These are phyloP conservation scores for Exobasidium rhododendri DNA, from an alignment of 1,284 basidiomycete genomes.

Conservation along the genomic window DNA sequence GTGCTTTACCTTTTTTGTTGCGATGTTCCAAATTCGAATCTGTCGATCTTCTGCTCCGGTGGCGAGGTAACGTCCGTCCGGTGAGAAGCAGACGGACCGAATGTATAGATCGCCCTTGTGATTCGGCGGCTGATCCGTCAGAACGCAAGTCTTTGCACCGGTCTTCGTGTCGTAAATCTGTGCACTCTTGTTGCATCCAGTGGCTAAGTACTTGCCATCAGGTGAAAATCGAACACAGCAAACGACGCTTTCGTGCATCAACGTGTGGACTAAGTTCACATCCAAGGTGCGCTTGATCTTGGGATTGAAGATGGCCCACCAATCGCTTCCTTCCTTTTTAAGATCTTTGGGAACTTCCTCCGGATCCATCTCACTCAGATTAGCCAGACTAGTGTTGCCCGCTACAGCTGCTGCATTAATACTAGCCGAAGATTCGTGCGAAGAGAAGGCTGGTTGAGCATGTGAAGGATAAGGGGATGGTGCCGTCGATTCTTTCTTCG, in stretches of 20 bases:
- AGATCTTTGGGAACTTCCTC: constrained; percentile 59
- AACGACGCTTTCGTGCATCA: constrained; percentile 86
- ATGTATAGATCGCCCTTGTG: constrained; percentile 52
- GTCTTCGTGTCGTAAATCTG: constrained; percentile 87
- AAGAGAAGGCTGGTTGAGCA: constrained; percentile 1
- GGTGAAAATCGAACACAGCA: constrained; percentile 87
- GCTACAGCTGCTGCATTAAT: constrained; percentile 35
- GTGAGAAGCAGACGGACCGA: constrained; percentile 52
- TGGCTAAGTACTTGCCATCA: constrained; percentile 81
- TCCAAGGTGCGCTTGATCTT: constrained; percentile 76
- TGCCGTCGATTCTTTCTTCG: constrained; percentile 4
- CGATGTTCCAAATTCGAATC: constrained; percentile 70
- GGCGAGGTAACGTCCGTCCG: constrained; percentile 49
- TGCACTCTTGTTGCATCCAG: constrained; percentile 83
- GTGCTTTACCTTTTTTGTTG: constrained; percentile 61
- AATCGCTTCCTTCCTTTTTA: constrained; percentile 81
- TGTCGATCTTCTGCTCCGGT: constrained; percentile 53
- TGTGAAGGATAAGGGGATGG: constrained; percentile 5
- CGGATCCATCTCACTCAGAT: constrained; percentile 44
- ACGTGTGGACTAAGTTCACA: constrained; percentile 81
- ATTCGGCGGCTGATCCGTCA: constrained; percentile 60
- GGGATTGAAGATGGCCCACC: constrained; percentile 92
- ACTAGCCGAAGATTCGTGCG: constrained; percentile 22
- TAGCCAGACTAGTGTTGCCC: constrained; percentile 47
- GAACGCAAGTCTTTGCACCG: constrained; percentile 68